phyloP scores from a whole-genome alignment of 2,329 filamentous ascomycete genomes.

The Fusarium sublunatum region DNA sequence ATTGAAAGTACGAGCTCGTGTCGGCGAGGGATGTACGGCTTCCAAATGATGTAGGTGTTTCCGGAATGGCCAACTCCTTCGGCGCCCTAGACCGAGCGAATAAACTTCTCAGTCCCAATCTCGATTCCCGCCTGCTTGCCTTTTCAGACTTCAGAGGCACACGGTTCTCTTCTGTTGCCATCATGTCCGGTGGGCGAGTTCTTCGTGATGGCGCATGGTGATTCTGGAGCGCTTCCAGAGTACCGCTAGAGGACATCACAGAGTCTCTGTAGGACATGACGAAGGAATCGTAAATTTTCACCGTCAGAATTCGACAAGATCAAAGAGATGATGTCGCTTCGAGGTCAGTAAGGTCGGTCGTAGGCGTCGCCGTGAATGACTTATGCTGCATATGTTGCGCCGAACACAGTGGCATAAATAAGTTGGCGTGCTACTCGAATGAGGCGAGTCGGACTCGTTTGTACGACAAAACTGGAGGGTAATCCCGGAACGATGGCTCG shows the following conservation, averaged over 20 bases:
- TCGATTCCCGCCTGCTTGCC: conserved; percentile 62
- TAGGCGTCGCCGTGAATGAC: conserved; percentile 22
- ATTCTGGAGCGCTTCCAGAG: conserved; percentile 42
- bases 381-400: conserved; percentile 20
- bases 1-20: conserved; percentile 57
- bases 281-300: not conserved
- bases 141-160: conserved; percentile 58
- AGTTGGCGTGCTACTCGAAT: conserved; percentile 14
- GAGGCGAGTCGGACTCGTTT: conserved; percentile 20
- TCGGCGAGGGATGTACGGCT: conserved; percentile 61
- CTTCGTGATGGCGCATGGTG: conserved; percentile 39
- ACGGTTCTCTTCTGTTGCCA: conserved; percentile 50
- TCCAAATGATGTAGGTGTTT: conserved; percentile 50
- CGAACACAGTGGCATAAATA: conserved; percentile 34
- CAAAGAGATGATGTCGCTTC: conserved; percentile 10
- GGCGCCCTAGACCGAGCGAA: conserved; percentile 60
- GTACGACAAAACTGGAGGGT: conserved; percentile 15
- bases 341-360: conserved; percentile 18
- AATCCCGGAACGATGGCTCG: conserved; percentile 19
- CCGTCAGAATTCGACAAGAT: not conserved
- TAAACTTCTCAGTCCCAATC: conserved; percentile 62
- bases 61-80: conserved; percentile 50
- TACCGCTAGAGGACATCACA: conserved; percentile 39
- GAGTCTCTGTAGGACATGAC: conserved; percentile 45
- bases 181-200: conserved; percentile 41